phyloP scores from a whole-genome alignment of 257 asterid species.

The Nicotiana knightiana region DNA sequence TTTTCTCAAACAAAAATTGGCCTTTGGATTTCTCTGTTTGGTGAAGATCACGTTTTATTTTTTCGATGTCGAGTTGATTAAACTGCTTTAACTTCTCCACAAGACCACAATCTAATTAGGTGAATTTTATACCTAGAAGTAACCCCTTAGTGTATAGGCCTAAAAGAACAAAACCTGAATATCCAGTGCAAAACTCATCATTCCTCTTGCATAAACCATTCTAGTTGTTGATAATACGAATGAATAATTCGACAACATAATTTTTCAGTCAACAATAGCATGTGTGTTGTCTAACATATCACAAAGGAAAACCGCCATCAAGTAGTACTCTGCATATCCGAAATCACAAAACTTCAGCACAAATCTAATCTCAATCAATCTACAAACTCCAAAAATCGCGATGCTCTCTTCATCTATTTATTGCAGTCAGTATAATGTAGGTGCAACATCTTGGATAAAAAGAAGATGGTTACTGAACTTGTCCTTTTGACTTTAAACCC shows the following conservation, averaged over 20 bases:
- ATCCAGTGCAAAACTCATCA: neutral
- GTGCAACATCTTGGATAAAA: neutral
- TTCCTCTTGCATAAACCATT: neutral
- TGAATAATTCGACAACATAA: neutral
- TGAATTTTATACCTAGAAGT: neutral
- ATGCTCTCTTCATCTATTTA: slow-evolving; percentile 1
- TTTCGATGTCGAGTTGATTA: neutral
- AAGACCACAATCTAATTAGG: neutral
- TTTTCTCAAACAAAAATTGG: too few species aligned
- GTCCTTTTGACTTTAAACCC: neutral
- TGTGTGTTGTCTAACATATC: neutral
- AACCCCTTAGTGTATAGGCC: neutral
- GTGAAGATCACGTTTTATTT: neutral
- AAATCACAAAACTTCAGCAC: neutral
- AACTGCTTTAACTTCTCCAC: neutral
- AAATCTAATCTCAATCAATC: neutral
- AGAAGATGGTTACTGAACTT: neutral
- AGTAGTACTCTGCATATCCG: neutral
- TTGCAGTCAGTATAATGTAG: neutral
- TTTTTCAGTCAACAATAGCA: neutral
- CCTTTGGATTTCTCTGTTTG: too few species aligned
- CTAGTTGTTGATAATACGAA: neutral
- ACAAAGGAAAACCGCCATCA: neutral
- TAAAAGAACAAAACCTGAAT: neutral
- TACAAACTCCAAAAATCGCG: neutral